phyloP scores from a whole-genome alignment of 2,329 filamentous ascomycete species.

The Calonectria multiphialidica region DNA sequence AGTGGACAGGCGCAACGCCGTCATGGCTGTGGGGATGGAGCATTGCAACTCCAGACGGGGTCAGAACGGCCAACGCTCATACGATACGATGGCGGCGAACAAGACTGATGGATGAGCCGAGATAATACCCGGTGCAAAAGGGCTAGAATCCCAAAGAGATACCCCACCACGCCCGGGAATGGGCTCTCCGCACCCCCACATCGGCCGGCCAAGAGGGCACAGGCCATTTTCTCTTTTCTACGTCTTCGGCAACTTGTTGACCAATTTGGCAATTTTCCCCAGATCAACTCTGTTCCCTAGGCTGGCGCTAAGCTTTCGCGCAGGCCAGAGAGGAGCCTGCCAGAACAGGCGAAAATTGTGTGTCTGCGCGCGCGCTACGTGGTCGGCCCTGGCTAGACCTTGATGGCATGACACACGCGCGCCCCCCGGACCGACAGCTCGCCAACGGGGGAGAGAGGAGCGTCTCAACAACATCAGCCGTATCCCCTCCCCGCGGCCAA shows the following conservation, averaged over 20 bases:
- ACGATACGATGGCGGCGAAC: conserved; percentile 22
- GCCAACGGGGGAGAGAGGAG: background rate
- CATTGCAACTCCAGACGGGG: background rate
- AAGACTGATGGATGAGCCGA: conserved; percentile 32
- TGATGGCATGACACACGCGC: background rate
- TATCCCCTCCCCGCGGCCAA: background rate
- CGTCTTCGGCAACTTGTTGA: background rate
- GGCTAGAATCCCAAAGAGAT: conserved; percentile 33
- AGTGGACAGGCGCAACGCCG: background rate
- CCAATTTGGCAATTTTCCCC: conserved; percentile 24
- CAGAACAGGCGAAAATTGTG: background rate
- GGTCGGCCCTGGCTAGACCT: background rate
- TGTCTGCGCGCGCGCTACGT: background rate
- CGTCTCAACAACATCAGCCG: conserved; percentile 3
- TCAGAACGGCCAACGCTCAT: conserved; percentile 29
- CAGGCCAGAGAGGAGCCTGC: background rate
- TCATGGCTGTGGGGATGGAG: background rate
- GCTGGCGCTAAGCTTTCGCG: background rate
- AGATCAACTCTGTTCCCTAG: conserved; percentile 2
- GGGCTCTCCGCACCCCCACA: conserved; percentile 42
- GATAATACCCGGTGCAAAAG: conserved; percentile 26
- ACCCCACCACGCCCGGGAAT: conserved; percentile 40
- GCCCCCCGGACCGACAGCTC: background rate
- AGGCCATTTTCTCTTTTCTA: conserved; percentile 21
- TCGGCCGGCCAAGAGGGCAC: conserved; percentile 18